Evolutionary conservation across 2,329 filamentous ascomycete species (phyloP), one percentile per base, ranked within the genome.

Genomic region (Penicillium frequentans): DNA sequence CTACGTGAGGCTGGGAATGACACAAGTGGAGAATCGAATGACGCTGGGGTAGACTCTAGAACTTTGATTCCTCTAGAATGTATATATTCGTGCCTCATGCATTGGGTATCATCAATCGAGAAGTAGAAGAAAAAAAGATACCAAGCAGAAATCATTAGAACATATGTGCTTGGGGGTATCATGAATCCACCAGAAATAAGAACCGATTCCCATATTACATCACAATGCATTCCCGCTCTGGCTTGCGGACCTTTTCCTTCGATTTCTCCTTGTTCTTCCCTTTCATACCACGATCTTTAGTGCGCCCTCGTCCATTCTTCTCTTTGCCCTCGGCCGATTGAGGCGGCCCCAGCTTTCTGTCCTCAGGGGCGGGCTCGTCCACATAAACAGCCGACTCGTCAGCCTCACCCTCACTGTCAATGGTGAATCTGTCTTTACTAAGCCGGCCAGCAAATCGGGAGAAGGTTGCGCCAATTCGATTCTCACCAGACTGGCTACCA

Each of bases 211-310:
- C 53, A 26, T 31, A 46, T 58, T 55, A 63, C 55, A 63, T 63
- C 56, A 62, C 31, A 19, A 37, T 19, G 64, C 77, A 80, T 60
- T 80, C 77, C 49, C 77, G 70, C 43, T 80, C 77, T 9, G 73
- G 70, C 39, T 70, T 71, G 44, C 61, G 66, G 49, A 62, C 68
- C 64, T 70, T 77, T 55, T 77, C 73, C 48, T 68, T 67, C 24
- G 68, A 67, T 51, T 72, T 71, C 39, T 68, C 68, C 62, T 70
- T 76, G 23, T 55, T 55, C 54, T 71, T 73, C 7, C 66, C 68
- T 49, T 66, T 70, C 19, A 49, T 39, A 26, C 57, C 63, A 1
- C 51, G 55, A 29, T 69, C 64, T 24, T 63, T 69, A 14, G 54
- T 62, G 39, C 63, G 64, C 24, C 52, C 64, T 24, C 64, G 59